Base-by-base conservation (phyloP, 78 protist species). In the Dictyostelium discoideum region DNA sequence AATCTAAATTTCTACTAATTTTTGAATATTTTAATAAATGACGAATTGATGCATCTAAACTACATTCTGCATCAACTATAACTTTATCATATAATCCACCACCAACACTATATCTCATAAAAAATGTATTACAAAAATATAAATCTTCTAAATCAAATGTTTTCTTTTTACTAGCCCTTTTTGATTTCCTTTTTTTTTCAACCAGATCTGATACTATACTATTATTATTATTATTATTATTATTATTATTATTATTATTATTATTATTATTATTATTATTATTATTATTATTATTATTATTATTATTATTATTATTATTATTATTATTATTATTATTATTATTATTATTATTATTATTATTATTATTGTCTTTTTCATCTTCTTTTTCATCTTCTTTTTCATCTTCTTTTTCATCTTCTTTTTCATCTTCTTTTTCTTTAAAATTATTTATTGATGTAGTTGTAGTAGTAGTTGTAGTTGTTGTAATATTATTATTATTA, bases 51-150 rank as follows among this genome's bases (percentile, higher is more conserved):
- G 93, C 98, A 78, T 97, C 98, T 73, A 93, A 92, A 74, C 97
- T 97, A 86, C 98, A 97, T 60, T 97, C 97, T 22, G 98, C 98
- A 76, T 97, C 98, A 9, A 97, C 98, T 20, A 97, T 94, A 22
- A 97, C 98, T 40, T 50, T 44, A 86, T 96, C 98, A 85, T 90
- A 97, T 13, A 74, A 84, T 18, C 60, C 69, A 26, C n/a, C 18
- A 20, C 78, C 32, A 77, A 76, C 73, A 2, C 85, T 72, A 82
- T 85, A 80, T 78, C 96, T 37, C 93, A 92, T 86, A 32, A 32
- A 82, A 50, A 80, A 92, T 48, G 63, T 48, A 50, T 83, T 92
- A 39, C 92, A 37, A 67, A 84, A 92, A 48, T 81, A 92, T 54
- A 92, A 76, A 37, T 84, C 83, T 11, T 44, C 60, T 39, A 92